These are phyloP conservation scores for Albatrellus sp. DNA, from an alignment of 1,284 basidiomycete species.

Conservation along the genomic window DNA sequence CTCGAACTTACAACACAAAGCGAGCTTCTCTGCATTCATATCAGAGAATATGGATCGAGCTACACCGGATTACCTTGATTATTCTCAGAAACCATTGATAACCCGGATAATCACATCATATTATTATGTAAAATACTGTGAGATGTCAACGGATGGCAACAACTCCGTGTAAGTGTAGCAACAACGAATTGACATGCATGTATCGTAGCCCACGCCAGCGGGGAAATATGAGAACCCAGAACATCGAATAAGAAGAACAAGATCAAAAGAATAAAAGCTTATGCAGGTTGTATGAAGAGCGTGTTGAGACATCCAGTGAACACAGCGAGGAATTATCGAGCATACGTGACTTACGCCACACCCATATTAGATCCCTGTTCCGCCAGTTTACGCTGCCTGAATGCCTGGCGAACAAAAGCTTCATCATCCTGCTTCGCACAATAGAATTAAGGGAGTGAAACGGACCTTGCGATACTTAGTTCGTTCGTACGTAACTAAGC, in stretches of 20 bases:
- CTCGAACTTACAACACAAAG: no score
- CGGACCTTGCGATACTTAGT: constrained; percentile 69
- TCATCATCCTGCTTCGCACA: not conserved
- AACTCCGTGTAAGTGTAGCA: no score
- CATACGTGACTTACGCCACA: constrained; percentile 20
- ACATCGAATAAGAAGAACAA: not conserved
- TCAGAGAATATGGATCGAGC: no score
- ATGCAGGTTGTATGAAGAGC: not conserved
- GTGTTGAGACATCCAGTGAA: not conserved
- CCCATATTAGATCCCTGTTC: constrained; percentile 47
- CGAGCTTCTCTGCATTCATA: no score
- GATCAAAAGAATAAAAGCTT: not conserved
- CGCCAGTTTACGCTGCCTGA: constrained; percentile 61
- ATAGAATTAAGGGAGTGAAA: constrained; percentile 4
- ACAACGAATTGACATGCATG: not conserved
- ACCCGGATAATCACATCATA: no score
- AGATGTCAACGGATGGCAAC: no score
- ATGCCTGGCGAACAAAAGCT: constrained; percentile 32
- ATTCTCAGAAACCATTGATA: no score
- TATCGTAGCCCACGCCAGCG: not conserved
- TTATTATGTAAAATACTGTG: no score
- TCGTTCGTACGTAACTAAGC: constrained; percentile 70
- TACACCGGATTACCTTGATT: no score
- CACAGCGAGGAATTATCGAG: not conserved
- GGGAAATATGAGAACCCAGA: not conserved